Percentiles rank a stretch among this genome's conserved stretches.
Evolutionary conservation across 352 stramenopile species (phyloP).

Genomic region (Pythium brassicae): DNA sequence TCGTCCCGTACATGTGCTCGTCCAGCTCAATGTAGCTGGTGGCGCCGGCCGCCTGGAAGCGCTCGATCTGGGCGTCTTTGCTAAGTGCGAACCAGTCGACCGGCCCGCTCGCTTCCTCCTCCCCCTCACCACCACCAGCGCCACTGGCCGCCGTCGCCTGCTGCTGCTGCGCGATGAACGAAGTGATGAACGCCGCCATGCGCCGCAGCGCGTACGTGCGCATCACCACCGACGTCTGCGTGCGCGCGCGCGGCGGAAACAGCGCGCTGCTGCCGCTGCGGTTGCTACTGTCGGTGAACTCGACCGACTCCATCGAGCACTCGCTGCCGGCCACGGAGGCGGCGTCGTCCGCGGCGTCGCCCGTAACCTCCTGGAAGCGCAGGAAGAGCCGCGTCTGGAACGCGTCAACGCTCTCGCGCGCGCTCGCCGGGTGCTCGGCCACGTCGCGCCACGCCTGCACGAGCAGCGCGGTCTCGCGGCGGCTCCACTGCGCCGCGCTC

Average conservation of each 20-base stretch:
- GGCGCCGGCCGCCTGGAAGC: conserved; percentile 9
- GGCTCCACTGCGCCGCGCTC: conserved; percentile 9
- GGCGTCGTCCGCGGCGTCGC: background rate
- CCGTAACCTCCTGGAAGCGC: conserved; percentile 10
- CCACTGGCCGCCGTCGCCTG: background rate
- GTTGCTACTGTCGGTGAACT: background rate
- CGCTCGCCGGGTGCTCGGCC: conserved; percentile 4
- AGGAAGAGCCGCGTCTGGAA: conserved; percentile 15
- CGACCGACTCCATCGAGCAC: conserved; percentile 10
- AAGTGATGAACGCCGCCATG: conserved; percentile 11
- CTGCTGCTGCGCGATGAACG: conserved; percentile 2
- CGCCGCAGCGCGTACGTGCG: conserved; percentile 12
- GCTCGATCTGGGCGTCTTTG: conserved; percentile 10
- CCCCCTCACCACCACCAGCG: too few species aligned
- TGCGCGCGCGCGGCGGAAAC: conserved; percentile 1
- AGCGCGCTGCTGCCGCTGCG: background rate
- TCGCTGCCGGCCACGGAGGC: conserved; percentile 8
- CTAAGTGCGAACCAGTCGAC: conserved; percentile 11
- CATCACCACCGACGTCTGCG: conserved; percentile 11
- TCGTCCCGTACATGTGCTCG: conserved; percentile 13
- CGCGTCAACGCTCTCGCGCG: conserved; percentile 11
- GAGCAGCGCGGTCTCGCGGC: conserved; percentile 5
- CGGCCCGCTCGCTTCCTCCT: background rate
- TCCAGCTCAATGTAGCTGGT: conserved; percentile 14
- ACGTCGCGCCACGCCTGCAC: conserved; percentile 12